Percentiles rank a stretch among this genome's conserved stretches.
Conservation (phyloP, 768 basidiomycete species). For the Cystobasidium onofrii region DNA sequence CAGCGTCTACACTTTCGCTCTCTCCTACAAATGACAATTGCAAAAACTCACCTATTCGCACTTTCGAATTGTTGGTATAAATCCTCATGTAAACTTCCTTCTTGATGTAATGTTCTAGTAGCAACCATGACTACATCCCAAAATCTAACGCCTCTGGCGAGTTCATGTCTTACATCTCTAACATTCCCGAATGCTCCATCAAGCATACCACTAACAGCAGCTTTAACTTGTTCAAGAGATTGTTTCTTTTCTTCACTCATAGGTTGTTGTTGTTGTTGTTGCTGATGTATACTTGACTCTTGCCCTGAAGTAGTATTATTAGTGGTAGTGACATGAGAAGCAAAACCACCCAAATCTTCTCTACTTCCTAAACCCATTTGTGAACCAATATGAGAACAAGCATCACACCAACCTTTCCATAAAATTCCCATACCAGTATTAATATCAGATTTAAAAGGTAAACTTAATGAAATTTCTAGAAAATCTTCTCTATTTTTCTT, state of each 20-base stretch:
- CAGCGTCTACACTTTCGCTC: too few relatives aligned
- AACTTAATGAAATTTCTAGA: constrained; percentile 78
- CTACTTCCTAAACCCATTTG: constrained; percentile 30
- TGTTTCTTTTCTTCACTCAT: constrained; percentile 44
- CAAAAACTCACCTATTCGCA: constrained; percentile 85
- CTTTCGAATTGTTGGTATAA: constrained; percentile 92
- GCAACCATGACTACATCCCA: constrained; percentile 92
- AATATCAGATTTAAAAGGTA: constrained; percentile 91
- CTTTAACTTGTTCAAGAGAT: constrained; percentile 66
- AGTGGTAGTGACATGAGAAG: constrained; percentile 78
- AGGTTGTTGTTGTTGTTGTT: too few relatives aligned
- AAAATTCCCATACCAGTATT: constrained; percentile 97
- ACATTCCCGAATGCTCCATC: constrained; percentile 84
- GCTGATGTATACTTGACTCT: constrained; percentile 62
- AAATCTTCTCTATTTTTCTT: constrained; percentile 78
- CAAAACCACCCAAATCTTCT: constrained; percentile 50
- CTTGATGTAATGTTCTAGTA: constrained; percentile 70
- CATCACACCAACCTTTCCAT: constrained; percentile 61
- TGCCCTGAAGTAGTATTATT: too few relatives aligned
- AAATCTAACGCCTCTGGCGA: constrained; percentile 94
- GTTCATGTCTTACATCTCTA: constrained; percentile 73
- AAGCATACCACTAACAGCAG: constrained; percentile 71
- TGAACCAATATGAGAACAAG: constrained; percentile 36
- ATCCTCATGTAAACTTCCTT: constrained; percentile 72
- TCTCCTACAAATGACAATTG: too few relatives aligned